Evolutionary conservation across 1,284 basidiomycete species (phyloP).

Genomic region (Afroboletus lepidellus): DNA sequence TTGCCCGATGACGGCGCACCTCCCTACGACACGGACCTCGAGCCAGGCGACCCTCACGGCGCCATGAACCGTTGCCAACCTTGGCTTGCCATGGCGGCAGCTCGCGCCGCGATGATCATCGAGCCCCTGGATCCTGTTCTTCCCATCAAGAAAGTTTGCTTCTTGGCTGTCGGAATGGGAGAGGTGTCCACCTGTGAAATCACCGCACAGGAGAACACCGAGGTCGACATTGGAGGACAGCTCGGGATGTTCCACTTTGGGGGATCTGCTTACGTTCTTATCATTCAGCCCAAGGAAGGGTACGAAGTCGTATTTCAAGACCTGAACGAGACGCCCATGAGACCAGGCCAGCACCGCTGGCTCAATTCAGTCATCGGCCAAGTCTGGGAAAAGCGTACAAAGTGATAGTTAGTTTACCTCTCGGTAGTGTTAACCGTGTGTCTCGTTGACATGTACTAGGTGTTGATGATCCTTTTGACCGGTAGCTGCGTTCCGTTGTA

Average conservation of each 20-base stretch:
- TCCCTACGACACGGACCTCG: not conserved
- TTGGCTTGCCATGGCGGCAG: not conserved
- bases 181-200: not conserved
- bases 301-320: not conserved
- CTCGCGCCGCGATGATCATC: not conserved
- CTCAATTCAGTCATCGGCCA: not conserved
- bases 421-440: not conserved
- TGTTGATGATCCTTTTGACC: not conserved
- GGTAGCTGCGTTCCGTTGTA: not conserved
- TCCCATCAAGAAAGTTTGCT: not conserved
- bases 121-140: not conserved
- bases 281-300: not conserved
- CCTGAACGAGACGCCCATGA: not conserved
- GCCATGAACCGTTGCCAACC: not conserved
- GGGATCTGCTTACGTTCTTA: not conserved
- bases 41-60: not conserved
- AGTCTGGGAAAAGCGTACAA: not conserved
- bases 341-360: not conserved
- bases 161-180: not conserved
- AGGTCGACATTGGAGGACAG: not conserved
- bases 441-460: not conserved
- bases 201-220: not conserved
- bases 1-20: slow-evolving; percentile 13
- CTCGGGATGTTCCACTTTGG: slow-evolving; percentile 8
- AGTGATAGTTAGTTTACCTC: not conserved